A percentile compares a stretch with the other conserved stretches of the same genome.
phyloP scores from a whole-genome alignment of 768 basidiomycete species.

The Serendipita sp. region DNA sequence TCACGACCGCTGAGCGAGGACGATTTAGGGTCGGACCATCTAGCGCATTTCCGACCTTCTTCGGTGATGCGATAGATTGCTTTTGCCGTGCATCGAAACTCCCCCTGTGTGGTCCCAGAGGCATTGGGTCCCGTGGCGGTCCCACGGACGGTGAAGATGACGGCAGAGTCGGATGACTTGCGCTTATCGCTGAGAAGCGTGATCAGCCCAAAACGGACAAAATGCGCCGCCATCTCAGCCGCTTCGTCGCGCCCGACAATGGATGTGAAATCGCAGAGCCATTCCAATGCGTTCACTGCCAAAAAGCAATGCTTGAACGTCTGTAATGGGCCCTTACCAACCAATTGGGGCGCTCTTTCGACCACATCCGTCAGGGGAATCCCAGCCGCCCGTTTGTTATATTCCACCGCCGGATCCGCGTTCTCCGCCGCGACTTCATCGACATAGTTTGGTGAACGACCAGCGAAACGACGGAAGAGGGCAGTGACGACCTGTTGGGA shows the following conservation, averaged over 20 bases:
- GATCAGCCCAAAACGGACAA: slow-evolving; percentile 88
- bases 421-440: slow-evolving; percentile 26
- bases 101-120: slow-evolving; percentile 65
- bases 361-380: slow-evolving; percentile 53
- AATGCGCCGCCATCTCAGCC: slow-evolving; percentile 94
- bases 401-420: slow-evolving; percentile 47
- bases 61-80: slow-evolving; percentile 91
- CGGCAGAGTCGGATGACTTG: slow-evolving; percentile 80
- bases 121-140: slow-evolving; percentile 24
- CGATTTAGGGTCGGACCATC: slow-evolving; percentile 46
- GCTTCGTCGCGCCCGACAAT: slow-evolving; percentile 93
- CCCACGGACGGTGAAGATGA: slow-evolving; percentile 83
- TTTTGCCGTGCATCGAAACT: slow-evolving; percentile 92
- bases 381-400: slow-evolving; percentile 65
- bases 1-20: too few species aligned
- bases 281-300: slow-evolving; percentile 79
- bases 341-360: slow-evolving; percentile 43
- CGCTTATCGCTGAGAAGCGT: slow-evolving; percentile 77
- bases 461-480: slow-evolving; percentile 89
- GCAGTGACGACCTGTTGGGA: slow-evolving; percentile 86
- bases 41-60: slow-evolving; percentile 70
- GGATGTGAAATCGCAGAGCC: slow-evolving; percentile 95
- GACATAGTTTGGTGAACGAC: slow-evolving; percentile 67
- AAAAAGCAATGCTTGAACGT: slow-evolving; percentile 57
- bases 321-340: slow-evolving; percentile 35